Evolutionary conservation across 331 rosid species (phyloP).

Genomic region (Pyrus hybrid): DNA sequence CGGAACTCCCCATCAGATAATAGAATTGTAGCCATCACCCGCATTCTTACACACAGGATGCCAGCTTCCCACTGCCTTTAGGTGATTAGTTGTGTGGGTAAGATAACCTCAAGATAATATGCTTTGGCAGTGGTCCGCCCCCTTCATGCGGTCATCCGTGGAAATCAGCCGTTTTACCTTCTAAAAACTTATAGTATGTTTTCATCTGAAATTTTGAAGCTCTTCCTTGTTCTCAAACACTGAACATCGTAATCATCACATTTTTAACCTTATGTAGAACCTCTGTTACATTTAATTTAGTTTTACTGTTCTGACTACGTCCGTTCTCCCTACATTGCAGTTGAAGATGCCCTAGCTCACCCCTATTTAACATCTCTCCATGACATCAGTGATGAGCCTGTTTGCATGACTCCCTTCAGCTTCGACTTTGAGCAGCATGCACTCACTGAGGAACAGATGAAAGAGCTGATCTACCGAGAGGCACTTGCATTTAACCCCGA

Average conservation of each 20-base stretch:
- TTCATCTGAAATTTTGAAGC: not conserved
- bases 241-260: not conserved
- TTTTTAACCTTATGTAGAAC: not conserved
- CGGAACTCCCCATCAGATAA: not conserved
- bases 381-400: conserved; percentile 97
- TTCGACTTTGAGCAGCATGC: conserved; percentile 98
- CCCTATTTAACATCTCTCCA: conserved; percentile 92
- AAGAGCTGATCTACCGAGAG: conserved; percentile 82
- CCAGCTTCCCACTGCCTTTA: not conserved
- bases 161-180: not conserved
- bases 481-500: conserved; percentile 94
- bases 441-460: conserved; percentile 90
- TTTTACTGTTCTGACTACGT: not conserved
- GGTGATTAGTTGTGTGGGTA: not conserved
- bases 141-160: not conserved
- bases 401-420: conserved; percentile 89
- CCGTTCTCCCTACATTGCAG: conserved; percentile 30
- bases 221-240: not conserved
- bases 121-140: not conserved
- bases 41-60: not conserved
- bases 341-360: conserved; percentile 89
- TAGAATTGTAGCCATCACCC: not conserved
- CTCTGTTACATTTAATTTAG: not conserved
- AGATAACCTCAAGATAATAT: not conserved
- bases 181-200: not conserved